Evolutionary conservation across 106 monocot species (phyloP).

Genomic region (Dioscorea zingiberensis): DNA sequence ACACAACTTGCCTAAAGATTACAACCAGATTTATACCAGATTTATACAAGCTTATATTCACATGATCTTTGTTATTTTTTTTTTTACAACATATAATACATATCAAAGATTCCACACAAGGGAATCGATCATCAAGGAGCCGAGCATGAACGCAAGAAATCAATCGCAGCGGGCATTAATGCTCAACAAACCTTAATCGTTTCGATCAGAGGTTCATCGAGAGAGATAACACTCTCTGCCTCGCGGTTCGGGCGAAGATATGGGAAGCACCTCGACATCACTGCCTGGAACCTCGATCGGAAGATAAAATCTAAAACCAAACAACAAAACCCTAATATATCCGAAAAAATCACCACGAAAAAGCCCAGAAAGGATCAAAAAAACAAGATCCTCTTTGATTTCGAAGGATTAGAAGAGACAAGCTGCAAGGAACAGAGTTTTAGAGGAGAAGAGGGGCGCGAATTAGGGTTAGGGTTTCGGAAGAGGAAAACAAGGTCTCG

Average conservation of each 20-base stretch:
- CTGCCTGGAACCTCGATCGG: neutral
- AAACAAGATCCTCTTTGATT: too few species aligned
- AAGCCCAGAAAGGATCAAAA: neutral
- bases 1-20: too few species aligned
- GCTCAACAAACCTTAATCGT: slow-evolving; percentile 63
- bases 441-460: neutral
- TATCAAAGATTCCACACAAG: neutral
- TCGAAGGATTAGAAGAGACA: too few species aligned
- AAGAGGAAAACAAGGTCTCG: neutral
- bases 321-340: neutral
- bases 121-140: slow-evolving; percentile 9
- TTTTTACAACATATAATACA: neutral
- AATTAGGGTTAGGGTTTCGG: neutral
- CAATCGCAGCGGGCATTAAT: slow-evolving; percentile 17
- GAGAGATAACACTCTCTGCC: neutral
- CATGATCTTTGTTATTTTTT: neutral
- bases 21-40: neutral
- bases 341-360: neutral
- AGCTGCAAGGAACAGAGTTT: neutral
- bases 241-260: slow-evolving; percentile 17
- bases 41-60: neutral
- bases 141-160: slow-evolving; percentile 33
- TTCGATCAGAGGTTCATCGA: slow-evolving; percentile 19
- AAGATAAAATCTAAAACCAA: neutral
- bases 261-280: slow-evolving; percentile 54